Evolutionary conservation across 805 yeast species (phyloP).

Genomic region (Hyphopichia homilentoma): DNA sequence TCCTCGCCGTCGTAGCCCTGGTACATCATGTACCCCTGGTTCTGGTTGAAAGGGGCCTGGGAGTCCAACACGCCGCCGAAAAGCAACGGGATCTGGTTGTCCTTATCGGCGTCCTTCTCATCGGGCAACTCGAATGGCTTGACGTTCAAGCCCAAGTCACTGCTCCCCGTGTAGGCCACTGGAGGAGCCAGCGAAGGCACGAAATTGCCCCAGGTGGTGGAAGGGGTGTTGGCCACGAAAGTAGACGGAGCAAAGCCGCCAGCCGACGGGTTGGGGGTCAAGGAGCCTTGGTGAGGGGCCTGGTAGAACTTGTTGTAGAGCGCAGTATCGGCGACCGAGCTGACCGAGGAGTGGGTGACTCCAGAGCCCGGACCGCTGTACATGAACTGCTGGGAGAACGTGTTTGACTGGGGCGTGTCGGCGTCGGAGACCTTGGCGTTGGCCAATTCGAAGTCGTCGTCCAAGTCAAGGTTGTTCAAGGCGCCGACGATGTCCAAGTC

Average conservation of each 20-base stretch:
- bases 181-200: slow-evolving; percentile 39
- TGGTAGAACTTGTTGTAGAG: slow-evolving; percentile 4
- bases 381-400: not conserved
- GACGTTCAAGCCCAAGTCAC: slow-evolving; percentile 11
- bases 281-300: slow-evolving; percentile 18
- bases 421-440: slow-evolving; percentile 1
- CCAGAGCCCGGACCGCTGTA: not conserved
- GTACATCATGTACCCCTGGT: too few species aligned
- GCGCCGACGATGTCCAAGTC: slow-evolving; percentile 48
- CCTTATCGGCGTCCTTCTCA: slow-evolving; percentile 7
- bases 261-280: slow-evolving; percentile 27
- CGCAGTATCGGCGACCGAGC: not conserved
- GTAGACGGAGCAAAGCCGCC: slow-evolving; percentile 14
- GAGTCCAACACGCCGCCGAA: slow-evolving; percentile 1
- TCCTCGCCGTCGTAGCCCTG: not conserved
- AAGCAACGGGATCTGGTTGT: too few species aligned
- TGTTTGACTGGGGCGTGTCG: not conserved
- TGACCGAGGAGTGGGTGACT: not conserved
- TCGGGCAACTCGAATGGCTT: slow-evolving; percentile 25
- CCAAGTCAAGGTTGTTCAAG: slow-evolving; percentile 43
- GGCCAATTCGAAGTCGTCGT: slow-evolving; percentile 27
- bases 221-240: slow-evolving; percentile 27
- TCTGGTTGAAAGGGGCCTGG: not conserved
- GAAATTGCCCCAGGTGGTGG: slow-evolving; percentile 32
- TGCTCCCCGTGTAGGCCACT: slow-evolving; percentile 13